Conservation (phyloP, 192 early-diverging fungal species). For the Fimicolochytrium jonesii region DNA sequence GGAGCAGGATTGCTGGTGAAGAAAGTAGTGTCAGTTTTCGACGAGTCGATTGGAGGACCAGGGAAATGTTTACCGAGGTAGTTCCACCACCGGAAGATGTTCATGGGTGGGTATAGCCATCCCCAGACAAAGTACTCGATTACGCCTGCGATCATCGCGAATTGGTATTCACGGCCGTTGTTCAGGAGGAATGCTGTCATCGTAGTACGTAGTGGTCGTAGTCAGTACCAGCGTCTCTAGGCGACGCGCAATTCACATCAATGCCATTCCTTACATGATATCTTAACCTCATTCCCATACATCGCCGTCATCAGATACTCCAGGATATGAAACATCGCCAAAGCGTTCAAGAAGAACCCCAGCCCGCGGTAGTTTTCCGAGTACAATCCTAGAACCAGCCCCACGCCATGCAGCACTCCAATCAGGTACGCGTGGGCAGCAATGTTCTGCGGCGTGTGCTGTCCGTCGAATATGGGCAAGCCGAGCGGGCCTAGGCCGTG, state of each 20-base stretch:
- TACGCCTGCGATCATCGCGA: conserved; percentile 60
- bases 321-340: conserved; percentile 76
- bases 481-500: conserved; percentile 5
- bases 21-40: too few relatives aligned
- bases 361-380: conserved; percentile 43
- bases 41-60: too few relatives aligned
- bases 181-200: conserved; percentile 67
- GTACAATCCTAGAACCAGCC: conserved; percentile 14
- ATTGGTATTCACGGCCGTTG: conserved; percentile 66
- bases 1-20: too few relatives aligned
- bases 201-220: too few relatives aligned
- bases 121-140: conserved; percentile 68
- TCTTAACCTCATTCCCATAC: conserved; percentile 63
- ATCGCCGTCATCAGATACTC: conserved; percentile 87
- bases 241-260: too few relatives aligned
- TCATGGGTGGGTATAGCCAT: conserved; percentile 57
- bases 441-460: conserved; percentile 80
- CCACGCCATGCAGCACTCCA: conserved; percentile 61
- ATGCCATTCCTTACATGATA: conserved; percentile 75
- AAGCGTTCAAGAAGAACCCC: conserved; percentile 61
- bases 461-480: conserved; percentile 51
- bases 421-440: conserved; percentile 67
- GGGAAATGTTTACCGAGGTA: conserved; percentile 45
- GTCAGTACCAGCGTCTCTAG: background rate
- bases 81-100: conserved; percentile 34